phyloP scores from a whole-genome alignment of 2,329 filamentous ascomycete genomes.

The Aquanectria penicillioides region DNA sequence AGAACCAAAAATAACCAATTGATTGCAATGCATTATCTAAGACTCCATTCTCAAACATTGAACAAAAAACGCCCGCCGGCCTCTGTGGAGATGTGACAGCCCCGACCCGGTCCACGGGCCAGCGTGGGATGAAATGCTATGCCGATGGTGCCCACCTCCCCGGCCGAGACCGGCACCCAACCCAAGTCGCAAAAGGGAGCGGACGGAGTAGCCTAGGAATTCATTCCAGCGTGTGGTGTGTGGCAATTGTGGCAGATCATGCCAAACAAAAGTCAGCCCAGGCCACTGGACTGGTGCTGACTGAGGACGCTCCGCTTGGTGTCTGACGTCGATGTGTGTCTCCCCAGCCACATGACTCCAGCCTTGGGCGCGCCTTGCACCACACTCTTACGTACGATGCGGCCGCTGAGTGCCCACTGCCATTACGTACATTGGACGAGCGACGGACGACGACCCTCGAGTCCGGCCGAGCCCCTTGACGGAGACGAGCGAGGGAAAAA shows the following conservation, averaged over 20 bases:
- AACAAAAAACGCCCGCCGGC: conserved; percentile 20
- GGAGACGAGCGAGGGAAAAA: no score
- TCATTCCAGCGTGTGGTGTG: neutral
- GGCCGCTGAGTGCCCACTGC: conserved; percentile 16
- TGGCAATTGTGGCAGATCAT: no score
- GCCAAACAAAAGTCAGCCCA: neutral
- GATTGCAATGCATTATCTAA: neutral
- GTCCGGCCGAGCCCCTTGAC: no score
- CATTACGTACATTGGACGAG: conserved; percentile 24
- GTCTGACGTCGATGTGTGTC: no score
- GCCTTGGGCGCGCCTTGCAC: neutral
- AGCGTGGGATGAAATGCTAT: conserved; percentile 13
- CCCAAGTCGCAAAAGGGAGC: conserved; percentile 1
- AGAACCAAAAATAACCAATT: neutral
- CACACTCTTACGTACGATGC: conserved; percentile 23
- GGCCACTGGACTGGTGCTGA: no score
- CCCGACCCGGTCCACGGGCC: conserved; percentile 9
- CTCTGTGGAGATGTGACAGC: conserved; percentile 7
- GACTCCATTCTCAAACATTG: neutral
- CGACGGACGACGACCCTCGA: no score
- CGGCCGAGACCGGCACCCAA: conserved; percentile 9
- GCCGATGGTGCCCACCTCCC: conserved; percentile 26
- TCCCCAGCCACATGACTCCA: conserved; percentile 14
- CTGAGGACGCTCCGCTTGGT: no score
- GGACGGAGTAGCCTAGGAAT: neutral